Evolutionary conservation across 805 yeast genomes (phyloP), one percentile per base, ranked within the genome.

Genomic region (Lipomyces kockii): DNA sequence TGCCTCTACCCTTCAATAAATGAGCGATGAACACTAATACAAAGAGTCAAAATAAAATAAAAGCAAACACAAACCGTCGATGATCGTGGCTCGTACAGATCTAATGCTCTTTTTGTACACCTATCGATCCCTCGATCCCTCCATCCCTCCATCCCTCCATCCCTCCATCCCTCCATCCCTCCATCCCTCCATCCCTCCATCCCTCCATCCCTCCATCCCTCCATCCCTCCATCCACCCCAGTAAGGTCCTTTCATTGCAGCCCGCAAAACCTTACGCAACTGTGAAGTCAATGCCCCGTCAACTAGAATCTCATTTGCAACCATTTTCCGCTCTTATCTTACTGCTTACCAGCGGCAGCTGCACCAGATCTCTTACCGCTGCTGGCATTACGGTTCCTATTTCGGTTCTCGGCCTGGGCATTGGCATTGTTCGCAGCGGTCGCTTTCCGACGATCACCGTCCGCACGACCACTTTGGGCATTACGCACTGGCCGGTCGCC

Each of bases 391-490:
- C 62, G 62, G 27, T 39, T 59, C 55, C 55, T 9, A n/a, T 58
- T 58, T 17, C 62, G 37, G 22, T 59, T 59, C 37, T 49, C 62
- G 14, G 29, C 12, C 4, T 20, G 29, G 39, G 17, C 62, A 35
- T 35, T 39, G 37, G 55, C 43, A 4, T 35, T 53, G 49, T 52
- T 52, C 32, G 43, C 46, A 3, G 8, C 14, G n/a, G 27, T 49
- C 8, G 43, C 7, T 43, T 46, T 46, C 22, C 55, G 54, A 8
- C 37, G n/a, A 29, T 22, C 55, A 12, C 29, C 52, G 7, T 52
- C 55, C 29, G 34, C 29, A 12, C 55, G 55, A 12, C 55, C 55
- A 43, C 49, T n/a, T 9, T 59, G 62, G 5, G 46, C 61, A 32
- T 37, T n/a, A 22, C 62, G 62, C 25, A 22, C 27, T 27, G 12